Conservation (phyloP, 768 basidiomycete genomes). For the Pleurotus pulmonarius region DNA sequence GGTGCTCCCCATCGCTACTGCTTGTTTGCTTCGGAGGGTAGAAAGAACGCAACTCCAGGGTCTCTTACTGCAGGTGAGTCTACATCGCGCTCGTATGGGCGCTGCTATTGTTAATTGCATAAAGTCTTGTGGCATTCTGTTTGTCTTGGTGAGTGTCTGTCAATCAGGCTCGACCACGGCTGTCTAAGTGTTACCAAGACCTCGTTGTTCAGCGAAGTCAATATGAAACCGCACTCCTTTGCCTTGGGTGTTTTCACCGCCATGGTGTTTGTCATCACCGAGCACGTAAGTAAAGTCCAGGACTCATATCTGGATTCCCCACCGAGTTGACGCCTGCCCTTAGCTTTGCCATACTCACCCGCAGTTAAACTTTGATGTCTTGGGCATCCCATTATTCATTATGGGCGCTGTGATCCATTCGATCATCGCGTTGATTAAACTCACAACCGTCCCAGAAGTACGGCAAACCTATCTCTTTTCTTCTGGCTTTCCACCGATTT, state of each 20-base stretch:
- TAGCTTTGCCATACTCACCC: too few species aligned
- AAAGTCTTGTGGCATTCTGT: background rate
- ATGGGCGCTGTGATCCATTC: background rate
- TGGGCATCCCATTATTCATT: background rate
- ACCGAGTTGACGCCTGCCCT: too few species aligned
- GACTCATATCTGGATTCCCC: background rate
- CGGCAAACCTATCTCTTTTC: background rate
- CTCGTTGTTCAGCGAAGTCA: background rate
- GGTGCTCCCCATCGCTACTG: too few species aligned
- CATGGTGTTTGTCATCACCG: background rate
- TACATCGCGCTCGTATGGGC: background rate
- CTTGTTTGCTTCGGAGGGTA: too few species aligned
- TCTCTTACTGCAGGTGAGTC: conserved; percentile 1
- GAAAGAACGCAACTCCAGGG: background rate
- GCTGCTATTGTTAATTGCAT: background rate
- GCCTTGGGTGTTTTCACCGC: background rate
- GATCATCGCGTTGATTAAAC: background rate
- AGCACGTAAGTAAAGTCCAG: background rate
- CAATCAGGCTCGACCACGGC: background rate
- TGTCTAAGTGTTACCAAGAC: background rate
- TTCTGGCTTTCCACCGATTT: background rate
- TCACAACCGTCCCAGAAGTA: background rate
- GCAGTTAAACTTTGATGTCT: too few species aligned
- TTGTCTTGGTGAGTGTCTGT: background rate
- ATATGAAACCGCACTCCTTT: background rate